These are phyloP conservation scores for Macrophomina pseudophaseolina DNA, from an alignment of 2,329 filamentous ascomycete species.

Conservation along the genomic window DNA sequence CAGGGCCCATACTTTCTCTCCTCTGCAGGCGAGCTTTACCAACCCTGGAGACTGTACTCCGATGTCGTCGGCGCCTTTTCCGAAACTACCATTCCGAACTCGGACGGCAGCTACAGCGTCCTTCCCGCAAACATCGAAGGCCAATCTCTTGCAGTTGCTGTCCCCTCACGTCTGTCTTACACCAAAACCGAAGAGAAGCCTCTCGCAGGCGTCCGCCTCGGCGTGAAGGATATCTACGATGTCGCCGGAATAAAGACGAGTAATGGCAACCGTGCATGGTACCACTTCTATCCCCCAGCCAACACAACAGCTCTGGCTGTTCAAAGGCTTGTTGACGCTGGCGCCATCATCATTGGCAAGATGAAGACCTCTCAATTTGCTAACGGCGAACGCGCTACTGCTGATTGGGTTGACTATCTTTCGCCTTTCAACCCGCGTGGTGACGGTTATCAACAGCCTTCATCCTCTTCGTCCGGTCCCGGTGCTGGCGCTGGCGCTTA, in stretches of 20 bases:
- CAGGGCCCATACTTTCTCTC: constrained; percentile 59
- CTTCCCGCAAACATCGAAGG: constrained; percentile 52
- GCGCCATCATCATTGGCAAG: constrained; percentile 58
- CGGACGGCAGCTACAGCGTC: constrained; percentile 49
- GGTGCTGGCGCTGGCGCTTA: constrained; percentile 54
- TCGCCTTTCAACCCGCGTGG: constrained; percentile 51
- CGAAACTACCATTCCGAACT: constrained; percentile 49
- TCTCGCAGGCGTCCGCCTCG: constrained; percentile 64
- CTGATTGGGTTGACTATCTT: constrained; percentile 56
- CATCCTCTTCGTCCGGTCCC: constrained; percentile 54
- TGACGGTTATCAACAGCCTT: constrained; percentile 53
- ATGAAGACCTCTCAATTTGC: constrained; percentile 54
- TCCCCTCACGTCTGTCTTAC: constrained; percentile 67
- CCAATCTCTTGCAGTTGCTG: constrained; percentile 54
- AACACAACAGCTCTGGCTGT: constrained; percentile 57
- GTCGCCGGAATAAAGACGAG: constrained; percentile 62
- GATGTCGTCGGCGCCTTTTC: constrained; percentile 58
- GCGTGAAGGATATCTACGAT: constrained; percentile 68
- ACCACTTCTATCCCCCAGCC: constrained; percentile 55
- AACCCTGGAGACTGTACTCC: constrained; percentile 57
- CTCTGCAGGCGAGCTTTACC: constrained; percentile 50
- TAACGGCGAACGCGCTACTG: constrained; percentile 54
- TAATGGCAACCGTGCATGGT: constrained; percentile 65
- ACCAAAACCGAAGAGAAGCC: constrained; percentile 59
- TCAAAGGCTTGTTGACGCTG: constrained; percentile 63